Base-by-base conservation (phyloP, 257 asterid species). In the Rubia yunnanensis region DNA sequence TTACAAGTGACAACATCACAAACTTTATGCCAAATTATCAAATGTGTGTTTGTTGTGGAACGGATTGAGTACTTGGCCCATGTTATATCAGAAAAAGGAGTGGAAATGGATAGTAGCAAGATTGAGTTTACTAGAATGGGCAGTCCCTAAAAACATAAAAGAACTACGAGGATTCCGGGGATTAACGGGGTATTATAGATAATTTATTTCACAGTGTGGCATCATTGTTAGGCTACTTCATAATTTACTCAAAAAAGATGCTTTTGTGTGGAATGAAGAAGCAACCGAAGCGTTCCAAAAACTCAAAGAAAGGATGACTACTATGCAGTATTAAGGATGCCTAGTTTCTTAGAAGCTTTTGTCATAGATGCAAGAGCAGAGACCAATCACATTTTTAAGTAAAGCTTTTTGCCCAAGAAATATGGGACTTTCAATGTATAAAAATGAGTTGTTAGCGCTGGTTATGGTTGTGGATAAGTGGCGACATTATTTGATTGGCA, bases 101-200 rank as follows among this genome's bases (percentile, higher is more conserved):
- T 65, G 1, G 11, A n/a, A n/a, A 1, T 24, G 22, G 27, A 31
- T 31, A 13, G 3, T 0, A 9, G 1, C 1, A 54, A 10, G 7
- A 23, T 54, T 1, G 1, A 1, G 20, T 10, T 7, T 54, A 0
- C 4, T 1, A 17, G 2, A 54, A 10, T 23, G 60, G 60, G 5
- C 32, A 0, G 1, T 3, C 0, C 32, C n/a, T 0, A 54, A 0
- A 0, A 23, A 0, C 0, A 5, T 49, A 1, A 49, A 18, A n/a
- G 0, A 23, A 0, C 5, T 8, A 0, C 17, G 55, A 5, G 55
- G 55, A 5, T 49, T 54, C 5, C 7, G 26, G 3, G 32, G 60
- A 24, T 6, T 23, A 1, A 15, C 60, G 0, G 6, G 32, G 1
- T 54, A 24, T 4, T 54, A 54, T 23, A 23, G 7, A 17, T 5